A percentile compares a stretch with the other conserved stretches of the same genome.
Evolutionary conservation across 805 yeast genomes (phyloP).

Genomic region (Tetrapisispora namnaoensis): DNA sequence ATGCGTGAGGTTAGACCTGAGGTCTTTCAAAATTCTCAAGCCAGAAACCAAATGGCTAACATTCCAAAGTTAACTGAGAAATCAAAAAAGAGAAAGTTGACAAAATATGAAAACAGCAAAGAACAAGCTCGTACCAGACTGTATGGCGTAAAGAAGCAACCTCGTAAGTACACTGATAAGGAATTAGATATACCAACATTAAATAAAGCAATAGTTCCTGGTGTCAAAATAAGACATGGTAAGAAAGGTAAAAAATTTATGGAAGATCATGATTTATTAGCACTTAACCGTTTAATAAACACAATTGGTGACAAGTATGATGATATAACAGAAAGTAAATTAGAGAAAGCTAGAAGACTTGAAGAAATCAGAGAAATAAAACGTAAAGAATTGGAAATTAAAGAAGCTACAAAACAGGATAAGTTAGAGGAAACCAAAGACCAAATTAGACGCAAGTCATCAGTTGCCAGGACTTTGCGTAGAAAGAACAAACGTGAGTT

Average conservation of each 20-base stretch:
- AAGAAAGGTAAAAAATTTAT: slow-evolving; percentile 81
- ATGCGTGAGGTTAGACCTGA: slow-evolving; percentile 55
- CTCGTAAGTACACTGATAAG: slow-evolving; percentile 53
- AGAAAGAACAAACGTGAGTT: slow-evolving; percentile 39
- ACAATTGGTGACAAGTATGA: slow-evolving; percentile 79
- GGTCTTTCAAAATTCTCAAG: slow-evolving; percentile 54
- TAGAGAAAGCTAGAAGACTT: slow-evolving; percentile 80
- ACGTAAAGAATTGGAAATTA: slow-evolving; percentile 77
- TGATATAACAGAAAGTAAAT: slow-evolving; percentile 69
- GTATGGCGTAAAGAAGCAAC: slow-evolving; percentile 53
- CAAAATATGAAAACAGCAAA: slow-evolving; percentile 49
- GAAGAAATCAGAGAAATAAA: slow-evolving; percentile 85
- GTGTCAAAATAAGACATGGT: slow-evolving; percentile 64
- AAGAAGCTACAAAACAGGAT: slow-evolving; percentile 58
- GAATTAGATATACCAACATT: slow-evolving; percentile 72
- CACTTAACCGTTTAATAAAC: slow-evolving; percentile 60
- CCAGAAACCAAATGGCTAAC: slow-evolving; percentile 51
- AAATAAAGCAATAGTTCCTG: slow-evolving; percentile 80
- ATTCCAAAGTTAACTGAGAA: slow-evolving; percentile 50
- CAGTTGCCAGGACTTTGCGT: slow-evolving; percentile 58
- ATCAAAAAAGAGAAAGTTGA: slow-evolving; percentile 40
- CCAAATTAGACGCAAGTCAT: slow-evolving; percentile 65
- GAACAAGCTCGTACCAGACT: slow-evolving; percentile 54
- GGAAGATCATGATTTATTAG: slow-evolving; percentile 54
- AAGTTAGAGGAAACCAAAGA: slow-evolving; percentile 68